Conservation (phyloP, 179 eudicot genomes). For the Actinidia arguta region DNA sequence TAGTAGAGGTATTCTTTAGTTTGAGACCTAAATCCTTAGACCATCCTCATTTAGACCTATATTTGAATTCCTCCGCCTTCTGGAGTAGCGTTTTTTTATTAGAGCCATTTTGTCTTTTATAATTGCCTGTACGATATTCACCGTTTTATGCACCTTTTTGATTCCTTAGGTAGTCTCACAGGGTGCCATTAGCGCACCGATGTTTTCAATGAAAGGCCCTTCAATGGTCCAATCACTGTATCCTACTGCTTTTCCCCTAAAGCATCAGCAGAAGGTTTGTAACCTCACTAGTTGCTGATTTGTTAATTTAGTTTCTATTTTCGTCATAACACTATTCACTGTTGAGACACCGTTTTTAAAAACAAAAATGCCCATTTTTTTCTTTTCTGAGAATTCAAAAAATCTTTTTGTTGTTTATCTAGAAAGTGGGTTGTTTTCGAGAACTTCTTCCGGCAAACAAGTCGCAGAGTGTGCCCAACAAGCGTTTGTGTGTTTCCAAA, state of each 20-base stretch:
- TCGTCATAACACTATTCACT: too few species aligned
- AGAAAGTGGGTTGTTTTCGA: too few species aligned
- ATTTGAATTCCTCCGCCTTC: neutral
- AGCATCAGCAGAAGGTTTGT: constrained; percentile 93
- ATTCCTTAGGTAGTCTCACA: constrained; percentile 80
- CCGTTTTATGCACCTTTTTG: neutral
- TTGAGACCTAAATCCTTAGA: neutral
- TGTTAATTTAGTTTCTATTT: neutral
- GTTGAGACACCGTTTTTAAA: too few species aligned
- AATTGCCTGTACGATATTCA: neutral
- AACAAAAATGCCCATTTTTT: too few species aligned
- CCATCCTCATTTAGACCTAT: neutral
- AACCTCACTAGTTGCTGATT: neutral
- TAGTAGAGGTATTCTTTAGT: constrained; percentile 71
- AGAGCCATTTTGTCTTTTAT: neutral
- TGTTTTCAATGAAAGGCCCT: constrained; percentile 92
- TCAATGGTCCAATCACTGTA: constrained; percentile 85
- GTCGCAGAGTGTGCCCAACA: too few species aligned
- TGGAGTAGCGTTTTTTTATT: neutral
- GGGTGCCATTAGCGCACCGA: constrained; percentile 97
- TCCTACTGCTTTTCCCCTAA: constrained; percentile 94
- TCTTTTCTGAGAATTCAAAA: too few species aligned
- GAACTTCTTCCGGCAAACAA: too few species aligned
- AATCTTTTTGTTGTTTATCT: too few species aligned
- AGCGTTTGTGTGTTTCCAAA: too few species aligned